Conservation (phyloP, 495 filamentous ascomycete species). For the Cercophora sp. region DNA sequence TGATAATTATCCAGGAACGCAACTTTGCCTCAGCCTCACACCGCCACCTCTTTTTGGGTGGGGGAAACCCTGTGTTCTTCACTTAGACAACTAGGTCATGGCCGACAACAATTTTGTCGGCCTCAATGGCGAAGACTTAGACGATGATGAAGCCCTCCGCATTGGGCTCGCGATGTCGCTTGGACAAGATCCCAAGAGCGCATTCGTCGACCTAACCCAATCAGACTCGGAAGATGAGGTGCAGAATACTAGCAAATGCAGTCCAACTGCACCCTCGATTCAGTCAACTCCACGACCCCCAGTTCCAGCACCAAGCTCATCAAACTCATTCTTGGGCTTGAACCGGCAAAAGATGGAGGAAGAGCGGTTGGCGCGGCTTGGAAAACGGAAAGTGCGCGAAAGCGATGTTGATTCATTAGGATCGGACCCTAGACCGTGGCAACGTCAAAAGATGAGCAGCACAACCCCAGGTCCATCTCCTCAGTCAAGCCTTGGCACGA, state of each 20-base stretch:
- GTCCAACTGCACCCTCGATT: too few relatives aligned
- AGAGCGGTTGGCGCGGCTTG: constrained; percentile 68
- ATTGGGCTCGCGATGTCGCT: constrained; percentile 44
- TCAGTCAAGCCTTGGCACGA: too few relatives aligned
- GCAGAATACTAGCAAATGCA: too few relatives aligned
- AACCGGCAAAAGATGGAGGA: constrained; percentile 83
- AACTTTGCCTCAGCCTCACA: background rate
- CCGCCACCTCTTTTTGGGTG: background rate
- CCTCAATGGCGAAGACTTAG: constrained; percentile 26
- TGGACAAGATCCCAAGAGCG: constrained; percentile 25
- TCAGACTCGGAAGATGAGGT: too few relatives aligned
- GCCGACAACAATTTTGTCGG: constrained; percentile 11
- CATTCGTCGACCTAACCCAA: constrained; percentile 17
- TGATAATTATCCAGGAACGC: too few relatives aligned
- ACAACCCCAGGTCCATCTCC: background rate
- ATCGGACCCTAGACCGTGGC: constrained; percentile 15
- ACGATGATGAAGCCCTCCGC: constrained; percentile 44
- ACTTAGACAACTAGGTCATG: too few relatives aligned
- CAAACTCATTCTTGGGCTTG: too few relatives aligned
- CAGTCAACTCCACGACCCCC: too few relatives aligned
- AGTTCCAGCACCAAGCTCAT: too few relatives aligned
- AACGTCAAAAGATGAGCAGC: constrained; percentile 23
- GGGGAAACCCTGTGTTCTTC: too few relatives aligned
- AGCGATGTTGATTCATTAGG: constrained; percentile 6
- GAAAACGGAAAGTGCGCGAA: constrained; percentile 55